Evolutionary conservation across 805 yeast genomes (phyloP).

Genomic region (Candida sanyiensis): DNA sequence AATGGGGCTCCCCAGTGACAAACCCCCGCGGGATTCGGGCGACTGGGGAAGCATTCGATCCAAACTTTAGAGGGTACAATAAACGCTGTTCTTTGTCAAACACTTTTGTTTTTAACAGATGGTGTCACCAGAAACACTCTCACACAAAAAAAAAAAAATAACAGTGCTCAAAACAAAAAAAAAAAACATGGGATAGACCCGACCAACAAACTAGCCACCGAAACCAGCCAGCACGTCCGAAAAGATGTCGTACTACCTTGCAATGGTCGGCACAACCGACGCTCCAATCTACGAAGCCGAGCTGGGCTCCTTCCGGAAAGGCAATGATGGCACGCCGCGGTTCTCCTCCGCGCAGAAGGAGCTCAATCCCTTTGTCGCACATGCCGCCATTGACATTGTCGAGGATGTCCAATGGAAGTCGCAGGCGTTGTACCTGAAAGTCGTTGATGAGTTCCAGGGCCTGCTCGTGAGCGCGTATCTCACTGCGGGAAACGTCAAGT

Average conservation of each 20-base stretch:
- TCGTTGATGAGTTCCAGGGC: constrained; percentile 82
- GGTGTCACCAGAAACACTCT: no score
- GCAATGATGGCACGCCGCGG: constrained; percentile 49
- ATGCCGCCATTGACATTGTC: constrained; percentile 84
- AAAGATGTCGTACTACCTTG: constrained; percentile 76
- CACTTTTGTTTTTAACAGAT: no score
- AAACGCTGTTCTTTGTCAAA: no score
- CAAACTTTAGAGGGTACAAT: no score
- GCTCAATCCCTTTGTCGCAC: constrained; percentile 80
- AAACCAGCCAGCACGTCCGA: no score
- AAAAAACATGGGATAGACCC: neutral
- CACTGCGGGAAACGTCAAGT: constrained; percentile 82
- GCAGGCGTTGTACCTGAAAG: constrained; percentile 60
- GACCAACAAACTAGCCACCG: no score
- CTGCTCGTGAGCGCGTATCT: constrained; percentile 76
- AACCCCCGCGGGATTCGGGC: neutral
- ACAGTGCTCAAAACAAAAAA: neutral
- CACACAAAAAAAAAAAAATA: no score
- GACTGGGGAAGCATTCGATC: constrained; percentile 2
- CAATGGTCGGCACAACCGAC: constrained; percentile 83
- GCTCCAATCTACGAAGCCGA: constrained; percentile 84
- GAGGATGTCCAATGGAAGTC: constrained; percentile 85
- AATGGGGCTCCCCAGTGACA: constrained; percentile 4
- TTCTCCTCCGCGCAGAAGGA: constrained; percentile 60
- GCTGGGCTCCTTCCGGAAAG: constrained; percentile 66